Base-by-base conservation (phyloP, 2,329 filamentous ascomycete genomes). In the Bipolaris victoriae region DNA sequence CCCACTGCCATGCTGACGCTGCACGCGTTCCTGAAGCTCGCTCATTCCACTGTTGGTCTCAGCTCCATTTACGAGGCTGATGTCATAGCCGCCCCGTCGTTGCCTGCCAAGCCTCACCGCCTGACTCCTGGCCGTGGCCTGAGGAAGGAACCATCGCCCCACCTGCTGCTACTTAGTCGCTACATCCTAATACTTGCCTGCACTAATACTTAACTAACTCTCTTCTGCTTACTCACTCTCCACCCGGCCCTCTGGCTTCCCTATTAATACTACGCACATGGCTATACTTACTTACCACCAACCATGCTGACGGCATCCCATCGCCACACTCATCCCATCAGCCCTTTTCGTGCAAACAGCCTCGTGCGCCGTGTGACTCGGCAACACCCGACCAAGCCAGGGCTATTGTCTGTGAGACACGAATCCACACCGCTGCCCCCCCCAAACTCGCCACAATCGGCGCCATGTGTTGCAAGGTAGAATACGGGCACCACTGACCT, bases 231-330 rank as follows among this genome's bases (percentile, higher is more conserved):
- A 43, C 24, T 13, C 40, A 43, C 9, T 7, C 22, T 13, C 40
- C 26, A 10, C 26, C 26, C 26, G 7, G 9, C 26, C 26, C 26
- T 29, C 26, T 29, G 26, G 26, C 26, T 29, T 29, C 26, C 26
- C 26, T 29, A 29, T 29, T 29, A 29, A 29, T 29, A 29, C 26
- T 29, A 29, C 26, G 2, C 26, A 29, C 26, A 29, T 29, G 26
- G 26, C 26, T 58, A 51, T 54, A 35, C 33, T 29, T 36, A 6
- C 39, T 26, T 49, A 39, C 39, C 39, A 53, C 20, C 33, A 54
- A 49, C 55, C 22, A 33, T 31, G 39, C 45, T 49, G 24, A 18
- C 20, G 24, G 44, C 24, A 16, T 24, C 3, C 35, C 4, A 15
- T 26, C 9, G 18, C 51, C 33, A 26, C 16, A 24, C 16, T 18